Conservation (phyloP, 305 asterid genomes). For the Plantago coronopus region DNA sequence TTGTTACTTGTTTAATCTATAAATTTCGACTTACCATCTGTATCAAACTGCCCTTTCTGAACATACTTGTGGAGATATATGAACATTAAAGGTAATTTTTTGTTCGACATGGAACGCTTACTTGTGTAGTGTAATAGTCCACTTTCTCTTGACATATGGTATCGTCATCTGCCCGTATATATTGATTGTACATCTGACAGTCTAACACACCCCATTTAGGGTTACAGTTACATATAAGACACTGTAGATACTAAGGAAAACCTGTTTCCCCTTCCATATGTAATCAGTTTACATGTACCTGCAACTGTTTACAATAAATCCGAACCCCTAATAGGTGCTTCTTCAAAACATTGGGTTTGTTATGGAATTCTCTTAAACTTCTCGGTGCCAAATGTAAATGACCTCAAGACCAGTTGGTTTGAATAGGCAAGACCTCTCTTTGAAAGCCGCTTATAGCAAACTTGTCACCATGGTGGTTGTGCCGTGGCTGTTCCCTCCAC, state of each 20-base stretch:
- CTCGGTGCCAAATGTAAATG: not conserved
- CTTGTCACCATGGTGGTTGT: constrained; percentile 25
- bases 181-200: too few relatives aligned
- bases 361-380: not conserved
- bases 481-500: constrained; percentile 31
- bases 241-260: too few relatives aligned
- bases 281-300: too few relatives aligned
- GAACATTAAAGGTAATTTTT: not conserved
- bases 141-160: too few relatives aligned
- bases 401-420: not conserved
- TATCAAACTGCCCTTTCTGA: not conserved
- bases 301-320: too few relatives aligned
- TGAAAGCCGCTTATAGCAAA: constrained; percentile 14
- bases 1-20: constrained; percentile 11
- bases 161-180: too few relatives aligned
- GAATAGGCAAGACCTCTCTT: not conserved
- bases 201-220: too few relatives aligned
- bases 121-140: too few relatives aligned
- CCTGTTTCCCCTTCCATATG: too few relatives aligned
- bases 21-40: constrained; percentile 1
- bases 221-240: too few relatives aligned
- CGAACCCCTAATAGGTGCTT: too few relatives aligned
- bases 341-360: not conserved
- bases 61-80: constrained; percentile 12
- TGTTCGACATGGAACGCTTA: too few relatives aligned